These are phyloP conservation scores for Austropuccinia psidii DNA, from an alignment of 1,284 basidiomycete genomes.

Conservation along the genomic window DNA sequence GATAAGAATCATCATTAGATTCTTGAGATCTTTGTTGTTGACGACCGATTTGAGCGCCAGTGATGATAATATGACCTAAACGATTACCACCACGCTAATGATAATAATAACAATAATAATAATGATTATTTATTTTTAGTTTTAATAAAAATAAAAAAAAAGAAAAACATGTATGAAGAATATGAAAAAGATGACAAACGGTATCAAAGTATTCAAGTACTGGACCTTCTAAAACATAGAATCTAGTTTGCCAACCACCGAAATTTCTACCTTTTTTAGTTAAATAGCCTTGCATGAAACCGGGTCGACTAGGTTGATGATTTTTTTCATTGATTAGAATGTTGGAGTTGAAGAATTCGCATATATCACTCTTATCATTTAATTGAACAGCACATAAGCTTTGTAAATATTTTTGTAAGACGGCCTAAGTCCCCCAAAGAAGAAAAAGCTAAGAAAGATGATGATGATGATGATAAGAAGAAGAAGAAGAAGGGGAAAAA, in stretches of 20 bases:
- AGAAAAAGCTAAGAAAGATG: slow-evolving; percentile 37
- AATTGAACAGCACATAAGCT: slow-evolving; percentile 68
- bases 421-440: slow-evolving; percentile 52
- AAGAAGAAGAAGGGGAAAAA: neutral
- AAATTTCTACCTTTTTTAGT: slow-evolving; percentile 96
- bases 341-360: slow-evolving; percentile 68
- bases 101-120: neutral
- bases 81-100: slow-evolving; percentile 38
- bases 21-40: slow-evolving; percentile 51
- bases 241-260: slow-evolving; percentile 89
- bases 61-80: slow-evolving; percentile 52
- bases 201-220: slow-evolving; percentile 87
- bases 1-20: slow-evolving; percentile 75
- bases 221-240: slow-evolving; percentile 74
- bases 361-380: slow-evolving; percentile 80
- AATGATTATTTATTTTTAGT: too few relatives aligned
- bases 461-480: slow-evolving; percentile 6
- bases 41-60: slow-evolving; percentile 75
- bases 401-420: slow-evolving; percentile 79
- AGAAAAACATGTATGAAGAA: too few relatives aligned
- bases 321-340: slow-evolving; percentile 58
- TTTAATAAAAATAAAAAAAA: too few relatives aligned
- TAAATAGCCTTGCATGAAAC: slow-evolving; percentile 89
- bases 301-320: slow-evolving; percentile 54
- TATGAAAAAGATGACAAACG: slow-evolving; percentile 54